A percentile compares a stretch with the other conserved stretches of the same genome.
phyloP scores from a whole-genome alignment of 148 eudicot species.

The Pouteria glomerata region DNA sequence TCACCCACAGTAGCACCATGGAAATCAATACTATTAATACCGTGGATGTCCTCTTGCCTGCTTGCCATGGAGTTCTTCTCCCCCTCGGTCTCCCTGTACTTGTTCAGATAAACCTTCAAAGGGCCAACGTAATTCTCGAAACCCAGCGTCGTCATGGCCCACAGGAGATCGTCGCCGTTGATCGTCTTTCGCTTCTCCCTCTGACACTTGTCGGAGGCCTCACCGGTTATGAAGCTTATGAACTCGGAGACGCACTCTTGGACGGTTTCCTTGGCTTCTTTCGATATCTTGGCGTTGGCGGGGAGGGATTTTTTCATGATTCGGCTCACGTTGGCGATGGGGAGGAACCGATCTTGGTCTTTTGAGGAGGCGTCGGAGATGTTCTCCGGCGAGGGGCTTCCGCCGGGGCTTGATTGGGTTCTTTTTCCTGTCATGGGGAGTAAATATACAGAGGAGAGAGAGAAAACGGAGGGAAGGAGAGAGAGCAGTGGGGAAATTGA shows the following conservation, averaged over 20 bases:
- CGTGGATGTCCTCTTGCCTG: neutral
- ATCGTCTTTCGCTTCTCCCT: slow-evolving; percentile 44
- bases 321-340: slow-evolving; percentile 43
- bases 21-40: neutral
- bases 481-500: neutral
- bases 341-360: slow-evolving; percentile 41
- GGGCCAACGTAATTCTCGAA: slow-evolving; percentile 36
- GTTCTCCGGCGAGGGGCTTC: slow-evolving; percentile 24
- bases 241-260: slow-evolving; percentile 48
- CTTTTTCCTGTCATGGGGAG: slow-evolving; percentile 28
- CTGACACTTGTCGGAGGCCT: slow-evolving; percentile 41
- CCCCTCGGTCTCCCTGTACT: slow-evolving; percentile 30
- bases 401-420: slow-evolving; percentile 22
- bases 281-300: slow-evolving; percentile 37
- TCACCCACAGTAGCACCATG: slow-evolving; percentile 2
- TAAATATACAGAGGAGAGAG: neutral
- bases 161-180: slow-evolving; percentile 34
- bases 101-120: slow-evolving; percentile 31
- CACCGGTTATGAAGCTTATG: slow-evolving; percentile 47
- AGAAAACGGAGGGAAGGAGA: neutral
- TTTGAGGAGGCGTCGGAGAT: slow-evolving; percentile 16
- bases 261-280: slow-evolving; percentile 43
- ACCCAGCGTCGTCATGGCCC: slow-evolving; percentile 46
- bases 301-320: slow-evolving; percentile 40
- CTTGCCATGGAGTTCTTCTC: slow-evolving; percentile 15